Base-by-base conservation (phyloP, 2,329 filamentous ascomycete genomes). In the Ceratocystis ficicola region DNA sequence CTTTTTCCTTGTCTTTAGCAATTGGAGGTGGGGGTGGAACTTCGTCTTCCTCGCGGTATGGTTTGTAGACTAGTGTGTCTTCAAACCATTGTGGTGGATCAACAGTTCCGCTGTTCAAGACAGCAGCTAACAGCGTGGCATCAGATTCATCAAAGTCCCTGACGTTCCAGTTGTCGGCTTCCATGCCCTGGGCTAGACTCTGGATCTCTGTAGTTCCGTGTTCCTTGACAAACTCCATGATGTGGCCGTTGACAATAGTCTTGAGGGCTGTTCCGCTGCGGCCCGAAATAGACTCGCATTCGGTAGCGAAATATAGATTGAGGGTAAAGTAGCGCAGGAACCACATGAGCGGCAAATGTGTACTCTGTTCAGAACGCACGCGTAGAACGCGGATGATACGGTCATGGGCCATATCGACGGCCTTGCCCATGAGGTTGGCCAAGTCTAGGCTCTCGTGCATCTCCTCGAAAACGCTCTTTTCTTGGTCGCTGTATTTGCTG, bases 271-370 rank as follows among this genome's bases (percentile, higher is more conserved):
- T 86, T 7, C 89, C 88, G 67, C 88, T 88, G 66, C 88, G 83
- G 0, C 90, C 89, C 25, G 88, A 93, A 22, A 94, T 86, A 17
- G 88, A 87, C 74, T 95, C 90, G 72, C 90, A 94, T 73, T 95
- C 90, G 68, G 91, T 90, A 60, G 88, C 87, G 74, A 95, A 94
- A 66, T 90, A 83, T 6, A 90, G 79, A 71, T 93, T 94, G 44
- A 95, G 80, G 0, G 84, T 89, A 71, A 93, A 92, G 74, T 94
- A 94, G 46, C 90, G 83, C 55, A 94, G 76, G 74, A 95, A 95
- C 70, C 83, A 81, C 60, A 83, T 77, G 1, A 90, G 79, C 0
- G 87, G 82, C 8, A 93, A 77, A 32, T 83, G 82, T 1, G 84
- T 81, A 59, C 85, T 87, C 72, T 91, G 87, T 69, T 91, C 88